Conservation (phyloP, 306 rosid genomes). For the Vicia villosa region DNA sequence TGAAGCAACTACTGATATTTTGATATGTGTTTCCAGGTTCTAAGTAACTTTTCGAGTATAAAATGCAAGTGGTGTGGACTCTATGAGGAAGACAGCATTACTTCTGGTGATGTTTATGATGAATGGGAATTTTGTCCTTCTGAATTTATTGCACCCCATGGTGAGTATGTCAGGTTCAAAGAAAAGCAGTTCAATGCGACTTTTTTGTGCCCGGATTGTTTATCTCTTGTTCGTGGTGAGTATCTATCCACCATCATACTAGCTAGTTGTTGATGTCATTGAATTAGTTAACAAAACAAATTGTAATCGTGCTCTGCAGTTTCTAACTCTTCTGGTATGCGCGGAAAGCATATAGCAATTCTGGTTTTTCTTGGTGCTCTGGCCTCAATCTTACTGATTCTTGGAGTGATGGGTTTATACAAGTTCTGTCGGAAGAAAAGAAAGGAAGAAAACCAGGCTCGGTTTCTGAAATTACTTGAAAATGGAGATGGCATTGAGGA, state of each 20-base stretch:
- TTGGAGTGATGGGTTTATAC: slow-evolving; percentile 52
- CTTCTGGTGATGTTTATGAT: slow-evolving; percentile 61
- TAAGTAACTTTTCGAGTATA: slow-evolving; percentile 55
- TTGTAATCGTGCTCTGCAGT: slow-evolving; percentile 46
- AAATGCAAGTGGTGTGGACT: slow-evolving; percentile 95
- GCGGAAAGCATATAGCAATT: slow-evolving; percentile 49
- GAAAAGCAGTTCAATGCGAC: slow-evolving; percentile 74
- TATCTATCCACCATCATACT: too few species aligned
- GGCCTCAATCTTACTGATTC: slow-evolving; percentile 34
- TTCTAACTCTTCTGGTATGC: slow-evolving; percentile 41
- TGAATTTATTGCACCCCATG: slow-evolving; percentile 56
- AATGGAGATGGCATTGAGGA: slow-evolving; percentile 73
- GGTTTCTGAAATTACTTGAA: slow-evolving; percentile 76
- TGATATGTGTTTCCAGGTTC: slow-evolving; percentile 59
- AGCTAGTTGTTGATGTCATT: too few species aligned
- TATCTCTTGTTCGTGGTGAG: slow-evolving; percentile 56
- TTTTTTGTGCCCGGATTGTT: slow-evolving; percentile 66
- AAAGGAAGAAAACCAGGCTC: slow-evolving; percentile 75
- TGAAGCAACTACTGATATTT: slow-evolving; percentile 32
- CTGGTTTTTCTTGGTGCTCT: slow-evolving; percentile 50
- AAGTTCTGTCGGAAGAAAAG: slow-evolving; percentile 80
- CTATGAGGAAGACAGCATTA: slow-evolving; percentile 70
- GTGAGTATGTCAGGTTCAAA: slow-evolving; percentile 57
- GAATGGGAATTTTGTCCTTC: slow-evolving; percentile 98
- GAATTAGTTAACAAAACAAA: slow-evolving; percentile 14